phyloP scores from a whole-genome alignment of 106 monocot species.

The Dioscorea alata region DNA sequence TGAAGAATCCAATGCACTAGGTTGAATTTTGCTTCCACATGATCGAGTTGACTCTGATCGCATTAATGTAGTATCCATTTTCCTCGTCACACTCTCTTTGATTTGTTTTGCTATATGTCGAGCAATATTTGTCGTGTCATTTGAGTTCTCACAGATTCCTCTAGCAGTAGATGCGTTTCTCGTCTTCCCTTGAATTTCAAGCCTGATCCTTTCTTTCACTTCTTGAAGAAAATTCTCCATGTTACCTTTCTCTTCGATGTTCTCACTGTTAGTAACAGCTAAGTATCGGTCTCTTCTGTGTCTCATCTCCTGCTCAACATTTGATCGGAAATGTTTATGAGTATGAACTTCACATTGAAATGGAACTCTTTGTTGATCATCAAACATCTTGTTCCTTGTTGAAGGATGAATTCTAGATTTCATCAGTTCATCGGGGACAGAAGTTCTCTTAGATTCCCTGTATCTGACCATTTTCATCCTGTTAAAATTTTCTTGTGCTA shows the following conservation, averaged over 20 bases:
- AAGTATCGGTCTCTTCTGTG: conserved; percentile 8
- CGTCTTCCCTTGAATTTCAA: conserved; percentile 57
- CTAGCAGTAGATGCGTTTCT: conserved; percentile 8
- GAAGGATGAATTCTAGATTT: not conserved
- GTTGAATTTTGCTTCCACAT: conserved; percentile 22
- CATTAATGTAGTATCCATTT: conserved; percentile 26
- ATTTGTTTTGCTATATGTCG: conserved; percentile 44
- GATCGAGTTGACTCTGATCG: conserved; percentile 55
- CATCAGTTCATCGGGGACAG: not conserved
- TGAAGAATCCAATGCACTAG: conserved; percentile 17
- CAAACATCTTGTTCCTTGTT: not conserved
- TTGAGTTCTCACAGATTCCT: conserved; percentile 6
- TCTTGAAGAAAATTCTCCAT: conserved; percentile 80
- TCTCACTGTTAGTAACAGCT: conserved; percentile 21
- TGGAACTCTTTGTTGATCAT: not conserved
- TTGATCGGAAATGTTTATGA: conserved; percentile 1
- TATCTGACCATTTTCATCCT: conserved; percentile 45
- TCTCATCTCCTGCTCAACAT: conserved; percentile 10
- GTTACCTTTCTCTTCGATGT: conserved; percentile 31
- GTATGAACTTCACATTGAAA: not conserved
- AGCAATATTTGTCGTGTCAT: conserved; percentile 48
- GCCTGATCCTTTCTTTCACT: conserved; percentile 69
- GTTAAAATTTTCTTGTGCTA: conserved; percentile 53
- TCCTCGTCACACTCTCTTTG: conserved; percentile 54
- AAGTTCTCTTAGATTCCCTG: not conserved